Evolutionary conservation across 2,329 filamentous ascomycete genomes (phyloP).

Genomic region (Ophiostoma angusticollis): DNA sequence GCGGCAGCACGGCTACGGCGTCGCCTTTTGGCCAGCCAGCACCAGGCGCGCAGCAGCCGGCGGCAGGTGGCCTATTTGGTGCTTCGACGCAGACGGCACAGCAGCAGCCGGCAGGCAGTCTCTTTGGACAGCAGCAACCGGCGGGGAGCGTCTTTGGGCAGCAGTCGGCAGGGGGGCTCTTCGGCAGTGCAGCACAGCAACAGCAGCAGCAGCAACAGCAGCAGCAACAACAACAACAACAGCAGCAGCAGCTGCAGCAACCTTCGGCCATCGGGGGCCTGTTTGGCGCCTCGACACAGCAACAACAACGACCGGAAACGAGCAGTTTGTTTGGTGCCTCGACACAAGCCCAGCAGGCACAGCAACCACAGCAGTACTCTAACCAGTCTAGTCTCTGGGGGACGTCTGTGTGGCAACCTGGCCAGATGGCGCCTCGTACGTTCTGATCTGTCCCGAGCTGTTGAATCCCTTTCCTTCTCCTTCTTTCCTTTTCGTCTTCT

Average conservation of each 20-base stretch:
- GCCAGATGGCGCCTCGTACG: conserved; percentile 34
- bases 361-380: conserved; percentile 25
- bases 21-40: conserved; percentile 7
- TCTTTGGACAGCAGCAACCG: conserved; percentile 1
- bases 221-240: conserved; percentile 18
- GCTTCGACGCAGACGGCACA: conserved; percentile 2
- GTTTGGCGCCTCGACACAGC: conserved; percentile 15
- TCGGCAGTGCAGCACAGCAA: conserved; percentile 8
- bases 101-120: conserved; percentile 7
- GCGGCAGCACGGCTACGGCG: conserved; percentile 3
- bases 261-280: conserved; percentile 9
- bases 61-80: conserved; percentile 6
- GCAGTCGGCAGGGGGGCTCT: conserved; percentile 2
- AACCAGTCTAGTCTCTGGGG: conserved; percentile 25
- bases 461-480: not conserved
- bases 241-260: conserved; percentile 25
- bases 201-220: conserved; percentile 25
- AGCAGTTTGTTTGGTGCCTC: no score
- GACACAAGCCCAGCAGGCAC: conserved; percentile 22
- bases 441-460: not conserved
- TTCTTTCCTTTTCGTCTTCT: not conserved
- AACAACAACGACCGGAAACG: conserved; percentile 25
- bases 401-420: conserved; percentile 40
- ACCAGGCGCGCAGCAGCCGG: conserved; percentile 18
- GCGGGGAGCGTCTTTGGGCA: conserved; percentile 3